Evolutionary conservation across 140 eudicot genomes (phyloP).

Genomic region (Eryngium alpinum): DNA sequence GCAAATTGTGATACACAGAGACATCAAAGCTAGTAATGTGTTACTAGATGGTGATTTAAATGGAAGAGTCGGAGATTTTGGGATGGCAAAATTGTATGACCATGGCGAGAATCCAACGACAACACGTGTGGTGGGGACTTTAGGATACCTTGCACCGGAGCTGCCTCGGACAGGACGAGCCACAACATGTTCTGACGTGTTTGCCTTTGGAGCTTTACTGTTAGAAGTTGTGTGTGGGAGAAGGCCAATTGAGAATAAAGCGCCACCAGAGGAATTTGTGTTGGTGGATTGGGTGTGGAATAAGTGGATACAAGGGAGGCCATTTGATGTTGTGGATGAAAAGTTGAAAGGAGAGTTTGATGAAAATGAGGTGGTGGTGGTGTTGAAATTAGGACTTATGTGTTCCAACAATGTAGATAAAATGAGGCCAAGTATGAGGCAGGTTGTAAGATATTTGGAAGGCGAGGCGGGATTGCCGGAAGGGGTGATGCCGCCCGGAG

Average conservation of each 20-base stretch:
- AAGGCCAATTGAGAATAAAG: slow-evolving; percentile 43
- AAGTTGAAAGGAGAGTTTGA: slow-evolving; percentile 39
- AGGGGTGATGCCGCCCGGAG: slow-evolving; percentile 27
- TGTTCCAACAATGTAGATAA: slow-evolving; percentile 44
- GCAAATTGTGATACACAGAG: too few species aligned
- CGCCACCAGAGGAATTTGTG: slow-evolving; percentile 42
- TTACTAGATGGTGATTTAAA: slow-evolving; percentile 45
- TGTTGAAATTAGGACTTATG: slow-evolving; percentile 54
- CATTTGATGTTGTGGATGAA: slow-evolving; percentile 43
- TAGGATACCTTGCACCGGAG: slow-evolving; percentile 82
- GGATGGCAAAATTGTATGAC: slow-evolving; percentile 62
- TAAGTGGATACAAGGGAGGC: slow-evolving; percentile 39
- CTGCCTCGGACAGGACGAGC: slow-evolving; percentile 58
- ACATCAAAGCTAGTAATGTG: slow-evolving; percentile 15
- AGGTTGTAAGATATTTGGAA: slow-evolving; percentile 44
- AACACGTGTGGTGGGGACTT: slow-evolving; percentile 61
- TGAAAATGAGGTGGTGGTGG: slow-evolving; percentile 33
- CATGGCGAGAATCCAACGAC: slow-evolving; percentile 50
- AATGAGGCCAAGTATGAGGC: slow-evolving; percentile 54
- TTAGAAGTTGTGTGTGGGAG: slow-evolving; percentile 74
- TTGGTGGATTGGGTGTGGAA: slow-evolving; percentile 65
- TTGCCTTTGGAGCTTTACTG: slow-evolving; percentile 25
- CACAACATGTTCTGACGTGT: slow-evolving; percentile 46
- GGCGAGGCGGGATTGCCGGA: slow-evolving; percentile 45
- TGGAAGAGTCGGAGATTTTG: slow-evolving; percentile 64